phyloP scores from a whole-genome alignment of 306 rosid genomes.

The Quercus bicolor region DNA sequence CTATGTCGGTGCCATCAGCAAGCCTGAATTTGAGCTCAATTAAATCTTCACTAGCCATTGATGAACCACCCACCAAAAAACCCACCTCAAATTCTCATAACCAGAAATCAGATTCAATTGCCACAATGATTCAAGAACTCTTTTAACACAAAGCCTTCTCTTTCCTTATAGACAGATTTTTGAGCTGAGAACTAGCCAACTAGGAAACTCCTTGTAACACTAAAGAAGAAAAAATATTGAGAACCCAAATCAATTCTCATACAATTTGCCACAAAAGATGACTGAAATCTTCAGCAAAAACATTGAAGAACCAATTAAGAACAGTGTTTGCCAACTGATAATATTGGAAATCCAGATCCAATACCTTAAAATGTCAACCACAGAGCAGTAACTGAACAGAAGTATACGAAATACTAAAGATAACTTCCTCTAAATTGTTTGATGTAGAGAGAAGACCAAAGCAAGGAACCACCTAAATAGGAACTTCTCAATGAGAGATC shows the following conservation, averaged over 20 bases:
- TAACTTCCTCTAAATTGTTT: constrained; percentile 14
- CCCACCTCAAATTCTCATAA: constrained; percentile 31
- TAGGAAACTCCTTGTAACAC: neutral
- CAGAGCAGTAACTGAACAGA: constrained; percentile 9
- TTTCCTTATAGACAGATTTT: neutral
- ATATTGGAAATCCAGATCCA: constrained; percentile 12
- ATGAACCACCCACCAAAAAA: constrained; percentile 2
- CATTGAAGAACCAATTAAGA: neutral
- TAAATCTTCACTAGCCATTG: constrained; percentile 42
- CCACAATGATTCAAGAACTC: neutral
- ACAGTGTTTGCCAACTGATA: constrained; percentile 3
- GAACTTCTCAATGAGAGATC: constrained; percentile 8
- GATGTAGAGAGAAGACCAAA: constrained; percentile 19
- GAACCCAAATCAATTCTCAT: constrained; percentile 31
- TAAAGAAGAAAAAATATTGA: neutral
- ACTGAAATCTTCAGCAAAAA: constrained; percentile 5
- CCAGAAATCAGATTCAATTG: constrained; percentile 8
- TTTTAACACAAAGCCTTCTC: neutral
- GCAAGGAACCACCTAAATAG: constrained; percentile 1
- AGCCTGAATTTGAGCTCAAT: constrained; percentile 44
- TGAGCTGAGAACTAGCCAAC: neutral
- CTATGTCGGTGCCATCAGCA: constrained; percentile 42
- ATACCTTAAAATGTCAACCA: constrained; percentile 7
- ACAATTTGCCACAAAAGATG: neutral
- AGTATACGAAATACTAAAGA: neutral